A percentile compares a stretch with the other conserved stretches of the same genome.
Conservation (phyloP, 139 green algal species). For the Tetradesmus obliquus region DNA sequence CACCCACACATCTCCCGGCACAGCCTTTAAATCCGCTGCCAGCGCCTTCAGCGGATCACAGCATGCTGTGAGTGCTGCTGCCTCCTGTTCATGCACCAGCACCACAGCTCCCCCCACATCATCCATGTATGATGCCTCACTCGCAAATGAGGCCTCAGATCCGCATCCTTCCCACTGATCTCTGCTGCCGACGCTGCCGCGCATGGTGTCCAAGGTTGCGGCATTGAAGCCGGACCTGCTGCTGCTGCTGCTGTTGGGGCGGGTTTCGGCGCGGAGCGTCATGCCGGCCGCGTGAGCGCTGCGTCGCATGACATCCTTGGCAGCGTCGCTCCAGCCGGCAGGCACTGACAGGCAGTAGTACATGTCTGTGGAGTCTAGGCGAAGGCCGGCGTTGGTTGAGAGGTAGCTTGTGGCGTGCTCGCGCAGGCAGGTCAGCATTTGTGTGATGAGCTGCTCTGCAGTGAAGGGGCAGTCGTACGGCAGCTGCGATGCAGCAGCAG, state of each 20-base stretch:
- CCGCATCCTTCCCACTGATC: not conserved
- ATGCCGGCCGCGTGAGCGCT: not conserved
- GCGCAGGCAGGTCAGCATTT: not conserved
- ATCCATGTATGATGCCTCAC: not conserved
- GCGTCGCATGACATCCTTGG: not conserved
- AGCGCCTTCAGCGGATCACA: not conserved
- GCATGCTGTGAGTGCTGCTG: not conserved
- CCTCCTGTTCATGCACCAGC: not conserved
- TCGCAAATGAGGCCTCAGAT: not conserved
- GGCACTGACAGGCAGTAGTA: conserved; percentile 14
- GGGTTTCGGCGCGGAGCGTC: not conserved
- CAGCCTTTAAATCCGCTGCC: not conserved
- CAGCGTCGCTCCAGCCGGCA: not conserved
- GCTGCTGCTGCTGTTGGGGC: not conserved
- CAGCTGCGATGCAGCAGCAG: not conserved
- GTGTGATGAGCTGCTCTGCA: not conserved
- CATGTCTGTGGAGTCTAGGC: not conserved
- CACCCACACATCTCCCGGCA: not conserved
- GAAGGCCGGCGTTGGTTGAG: not conserved
- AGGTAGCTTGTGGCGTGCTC: not conserved
- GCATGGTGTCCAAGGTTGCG: not conserved
- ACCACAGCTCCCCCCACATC: not conserved
- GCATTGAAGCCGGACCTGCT: not conserved
- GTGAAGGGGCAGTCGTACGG: not conserved
- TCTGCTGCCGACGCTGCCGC: not conserved